Conservation (phyloP, 192 early-diverging fungal species). For the Coemansia javaensis region DNA sequence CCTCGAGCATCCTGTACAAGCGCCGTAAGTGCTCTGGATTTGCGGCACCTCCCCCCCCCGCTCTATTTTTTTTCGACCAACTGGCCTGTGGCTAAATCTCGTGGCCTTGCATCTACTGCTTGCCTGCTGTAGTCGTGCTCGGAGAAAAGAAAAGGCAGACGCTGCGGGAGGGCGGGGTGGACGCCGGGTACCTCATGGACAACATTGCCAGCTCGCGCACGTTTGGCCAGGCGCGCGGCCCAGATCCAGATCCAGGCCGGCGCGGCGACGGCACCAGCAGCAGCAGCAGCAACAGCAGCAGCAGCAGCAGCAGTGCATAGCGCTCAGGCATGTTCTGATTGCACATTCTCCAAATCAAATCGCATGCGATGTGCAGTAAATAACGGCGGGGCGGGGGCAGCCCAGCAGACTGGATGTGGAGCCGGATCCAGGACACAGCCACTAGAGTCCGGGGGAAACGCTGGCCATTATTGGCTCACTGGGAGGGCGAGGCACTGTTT, state of each 20-base stretch:
- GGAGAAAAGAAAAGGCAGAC: conserved; percentile 35
- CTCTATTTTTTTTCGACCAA: neutral
- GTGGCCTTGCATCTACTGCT: neutral
- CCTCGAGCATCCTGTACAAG: conserved; percentile 36
- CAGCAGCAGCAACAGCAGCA: neutral
- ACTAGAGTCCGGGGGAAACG: too few relatives aligned
- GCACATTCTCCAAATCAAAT: too few relatives aligned
- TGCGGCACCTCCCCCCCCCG: neutral
- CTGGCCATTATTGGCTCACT: too few relatives aligned
- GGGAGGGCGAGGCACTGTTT: too few relatives aligned
- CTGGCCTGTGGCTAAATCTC: neutral
- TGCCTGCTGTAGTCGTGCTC: conserved; percentile 22
- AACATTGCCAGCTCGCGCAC: conserved; percentile 28
- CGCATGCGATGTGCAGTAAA: too few relatives aligned
- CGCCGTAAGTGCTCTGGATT: conserved; percentile 26
- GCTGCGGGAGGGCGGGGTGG: conserved; percentile 34
- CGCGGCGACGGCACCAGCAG: neutral
- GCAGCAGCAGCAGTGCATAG: too few relatives aligned
- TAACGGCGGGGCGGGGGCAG: too few relatives aligned
- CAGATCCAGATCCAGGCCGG: neutral
- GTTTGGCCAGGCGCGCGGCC: neutral
- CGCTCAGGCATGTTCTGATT: too few relatives aligned
- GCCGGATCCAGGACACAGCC: too few relatives aligned
- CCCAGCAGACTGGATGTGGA: too few relatives aligned
- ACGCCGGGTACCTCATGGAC: conserved; percentile 28